Percentiles rank a stretch among this genome's conserved stretches.
Evolutionary conservation across 2,329 filamentous ascomycete species (phyloP).

Genomic region (Talaromyces sp.): DNA sequence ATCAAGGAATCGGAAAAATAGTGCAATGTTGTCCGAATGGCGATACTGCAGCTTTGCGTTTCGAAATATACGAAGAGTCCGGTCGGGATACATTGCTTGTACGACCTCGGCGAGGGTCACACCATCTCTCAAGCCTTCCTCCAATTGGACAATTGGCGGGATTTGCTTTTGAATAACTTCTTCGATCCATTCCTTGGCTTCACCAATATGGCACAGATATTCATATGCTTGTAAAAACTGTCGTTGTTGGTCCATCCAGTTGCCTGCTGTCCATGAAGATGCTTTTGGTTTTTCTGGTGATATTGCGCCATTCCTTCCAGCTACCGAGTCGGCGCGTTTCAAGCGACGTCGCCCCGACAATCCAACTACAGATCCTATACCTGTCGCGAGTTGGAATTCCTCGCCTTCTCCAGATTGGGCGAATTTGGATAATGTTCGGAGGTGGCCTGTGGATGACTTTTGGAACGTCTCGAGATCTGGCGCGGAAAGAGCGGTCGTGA

Average conservation of each 20-base stretch:
- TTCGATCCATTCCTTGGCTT: slow-evolving; percentile 99
- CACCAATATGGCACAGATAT: slow-evolving; percentile 97
- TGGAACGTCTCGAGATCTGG: slow-evolving; percentile 81
- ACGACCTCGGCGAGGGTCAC: slow-evolving; percentile 95
- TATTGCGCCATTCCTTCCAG: slow-evolving; percentile 50
- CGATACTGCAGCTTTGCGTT: slow-evolving; percentile 84
- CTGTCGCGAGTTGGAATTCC: slow-evolving; percentile 76
- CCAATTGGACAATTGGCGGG: slow-evolving; percentile 88
- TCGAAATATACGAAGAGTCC: slow-evolving; percentile 79
- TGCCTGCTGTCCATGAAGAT: slow-evolving; percentile 77
- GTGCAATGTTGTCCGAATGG: slow-evolving; percentile 96
- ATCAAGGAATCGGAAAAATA: slow-evolving; percentile 92
- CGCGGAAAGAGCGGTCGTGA: slow-evolving; percentile 57
- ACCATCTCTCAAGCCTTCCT: slow-evolving; percentile 88
- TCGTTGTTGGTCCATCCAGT: slow-evolving; percentile 99
- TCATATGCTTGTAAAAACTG: slow-evolving; percentile 97
- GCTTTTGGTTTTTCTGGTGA: slow-evolving; percentile 54
- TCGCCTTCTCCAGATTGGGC: slow-evolving; percentile 74
- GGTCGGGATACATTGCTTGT: slow-evolving; percentile 78
- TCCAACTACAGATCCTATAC: slow-evolving; percentile 83
- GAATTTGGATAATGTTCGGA: slow-evolving; percentile 82
- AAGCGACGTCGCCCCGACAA: slow-evolving; percentile 80
- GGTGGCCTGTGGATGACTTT: slow-evolving; percentile 85
- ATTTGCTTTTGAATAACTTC: slow-evolving; percentile 82
- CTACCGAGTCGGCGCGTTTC: slow-evolving; percentile 66